Evolutionary conservation across 2,329 filamentous ascomycete genomes (phyloP).

Genomic region (Incumbomyces lentus): DNA sequence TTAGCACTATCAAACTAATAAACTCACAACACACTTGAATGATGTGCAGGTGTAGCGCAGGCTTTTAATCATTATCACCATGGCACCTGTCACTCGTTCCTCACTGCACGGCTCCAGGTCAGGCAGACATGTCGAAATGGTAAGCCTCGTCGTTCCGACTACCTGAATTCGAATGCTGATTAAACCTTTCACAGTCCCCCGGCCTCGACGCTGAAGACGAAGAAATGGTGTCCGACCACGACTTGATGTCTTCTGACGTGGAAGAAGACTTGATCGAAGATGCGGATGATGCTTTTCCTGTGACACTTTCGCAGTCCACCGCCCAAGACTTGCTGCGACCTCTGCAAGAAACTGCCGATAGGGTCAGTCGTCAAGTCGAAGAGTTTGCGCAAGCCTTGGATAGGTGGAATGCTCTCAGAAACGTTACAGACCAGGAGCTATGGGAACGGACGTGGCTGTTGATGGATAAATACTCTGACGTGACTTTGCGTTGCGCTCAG

Average conservation of each 20-base stretch:
- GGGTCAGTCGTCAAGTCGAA: conserved; percentile 72
- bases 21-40: no score
- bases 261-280: conserved; percentile 22
- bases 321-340: conserved; percentile 46
- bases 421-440: conserved; percentile 26
- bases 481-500: conserved; percentile 38
- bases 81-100: conserved; percentile 32
- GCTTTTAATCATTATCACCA: conserved; percentile 13
- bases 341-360: conserved; percentile 54
- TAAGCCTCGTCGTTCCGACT: no score
- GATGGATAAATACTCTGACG: conserved; percentile 51
- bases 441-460: conserved; percentile 59
- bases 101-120: conserved; percentile 17
- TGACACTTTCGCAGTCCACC: conserved; percentile 15
- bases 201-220: conserved; percentile 12
- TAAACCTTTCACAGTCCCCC: background rate
- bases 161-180: no score
- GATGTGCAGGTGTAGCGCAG: no score
- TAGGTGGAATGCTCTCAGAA: conserved; percentile 46
- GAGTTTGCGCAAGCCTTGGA: conserved; percentile 76
- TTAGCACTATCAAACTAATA: no score
- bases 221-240: conserved; percentile 24
- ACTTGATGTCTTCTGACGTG: conserved; percentile 21
- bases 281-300: conserved; percentile 20
- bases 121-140: background rate